These are phyloP conservation scores for Fusarium brachygibbosum DNA, from an alignment of 2,329 filamentous ascomycete species.

Conservation along the genomic window DNA sequence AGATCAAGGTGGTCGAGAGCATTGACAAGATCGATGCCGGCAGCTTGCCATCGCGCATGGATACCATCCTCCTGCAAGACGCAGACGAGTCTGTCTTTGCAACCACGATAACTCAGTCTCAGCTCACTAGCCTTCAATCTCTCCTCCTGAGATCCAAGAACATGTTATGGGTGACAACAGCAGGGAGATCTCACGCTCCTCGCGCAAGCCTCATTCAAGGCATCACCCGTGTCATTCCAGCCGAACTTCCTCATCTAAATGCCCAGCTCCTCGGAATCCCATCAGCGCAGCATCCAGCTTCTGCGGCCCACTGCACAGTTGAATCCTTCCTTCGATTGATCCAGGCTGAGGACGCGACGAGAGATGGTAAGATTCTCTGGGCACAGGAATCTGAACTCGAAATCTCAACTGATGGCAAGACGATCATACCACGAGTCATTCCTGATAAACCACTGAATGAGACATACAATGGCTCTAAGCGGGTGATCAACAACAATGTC, in stretches of 20 bases:
- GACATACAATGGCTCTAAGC: conserved; percentile 4
- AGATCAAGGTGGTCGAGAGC: not conserved
- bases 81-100: conserved; percentile 4
- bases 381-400: not conserved
- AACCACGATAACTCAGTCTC: not conserved
- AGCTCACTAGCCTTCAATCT: not conserved
- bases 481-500: not conserved
- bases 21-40: not conserved
- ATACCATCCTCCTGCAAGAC: not conserved
- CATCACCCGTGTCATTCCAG: conserved; percentile 1
- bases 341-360: not conserved
- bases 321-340: not conserved
- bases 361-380: not conserved
- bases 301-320: not conserved
- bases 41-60: not conserved
- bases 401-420: not conserved
- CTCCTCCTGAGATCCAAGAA: not conserved
- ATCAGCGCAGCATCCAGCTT: not conserved
- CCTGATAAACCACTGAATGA: not conserved
- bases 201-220: conserved; percentile 4
- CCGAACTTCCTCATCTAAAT: conserved; percentile 2
- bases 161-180: not conserved
- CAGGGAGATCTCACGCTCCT: not conserved
- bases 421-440: not conserved
- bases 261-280: not conserved